These are phyloP conservation scores for Nidularia pulvinata DNA, from an alignment of 768 basidiomycete genomes.

Conservation along the genomic window DNA sequence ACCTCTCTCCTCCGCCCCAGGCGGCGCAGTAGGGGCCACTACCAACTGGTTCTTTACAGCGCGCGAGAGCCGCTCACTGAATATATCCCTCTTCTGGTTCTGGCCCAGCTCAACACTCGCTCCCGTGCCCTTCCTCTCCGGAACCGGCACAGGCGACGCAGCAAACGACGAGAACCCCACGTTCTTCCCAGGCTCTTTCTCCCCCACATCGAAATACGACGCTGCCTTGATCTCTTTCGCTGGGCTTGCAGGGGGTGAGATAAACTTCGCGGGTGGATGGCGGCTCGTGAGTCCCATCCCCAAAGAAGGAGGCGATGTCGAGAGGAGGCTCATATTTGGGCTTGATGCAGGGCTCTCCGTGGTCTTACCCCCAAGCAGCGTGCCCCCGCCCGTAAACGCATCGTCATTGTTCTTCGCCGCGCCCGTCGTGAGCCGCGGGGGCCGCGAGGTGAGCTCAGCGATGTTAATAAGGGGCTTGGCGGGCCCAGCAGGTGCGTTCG, in stretches of 20 bases:
- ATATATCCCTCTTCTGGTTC: conserved; percentile 25
- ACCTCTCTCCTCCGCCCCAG: not conserved
- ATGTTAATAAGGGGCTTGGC: conserved; percentile 55
- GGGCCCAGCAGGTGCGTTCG: not conserved
- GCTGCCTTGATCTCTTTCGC: conserved; percentile 13
- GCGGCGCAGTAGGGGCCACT: no score
- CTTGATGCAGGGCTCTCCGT: conserved; percentile 14
- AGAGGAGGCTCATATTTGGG: conserved; percentile 9
- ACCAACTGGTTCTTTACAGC: conserved; percentile 25
- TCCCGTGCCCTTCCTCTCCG: not conserved
- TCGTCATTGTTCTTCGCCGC: conserved; percentile 14
- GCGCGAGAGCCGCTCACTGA: conserved; percentile 41
- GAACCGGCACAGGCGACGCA: no score
- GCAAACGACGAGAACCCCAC: no score
- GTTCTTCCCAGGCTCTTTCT: not conserved
- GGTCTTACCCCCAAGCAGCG: conserved; percentile 15
- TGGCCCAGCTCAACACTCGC: conserved; percentile 12
- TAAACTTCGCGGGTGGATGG: conserved; percentile 29
- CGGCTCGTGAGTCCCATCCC: conserved; percentile 17
- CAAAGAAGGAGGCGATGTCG: conserved; percentile 8
- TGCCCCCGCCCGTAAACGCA: conserved; percentile 38
- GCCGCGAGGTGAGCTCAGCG: conserved; percentile 30
- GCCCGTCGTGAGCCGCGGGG: not conserved
- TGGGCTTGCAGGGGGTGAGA: conserved; percentile 33
- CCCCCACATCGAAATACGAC: not conserved